A percentile compares a stretch with the other conserved stretches of the same genome.
Conservation (phyloP, 768 basidiomycete species). For the Mycena maculata region DNA sequence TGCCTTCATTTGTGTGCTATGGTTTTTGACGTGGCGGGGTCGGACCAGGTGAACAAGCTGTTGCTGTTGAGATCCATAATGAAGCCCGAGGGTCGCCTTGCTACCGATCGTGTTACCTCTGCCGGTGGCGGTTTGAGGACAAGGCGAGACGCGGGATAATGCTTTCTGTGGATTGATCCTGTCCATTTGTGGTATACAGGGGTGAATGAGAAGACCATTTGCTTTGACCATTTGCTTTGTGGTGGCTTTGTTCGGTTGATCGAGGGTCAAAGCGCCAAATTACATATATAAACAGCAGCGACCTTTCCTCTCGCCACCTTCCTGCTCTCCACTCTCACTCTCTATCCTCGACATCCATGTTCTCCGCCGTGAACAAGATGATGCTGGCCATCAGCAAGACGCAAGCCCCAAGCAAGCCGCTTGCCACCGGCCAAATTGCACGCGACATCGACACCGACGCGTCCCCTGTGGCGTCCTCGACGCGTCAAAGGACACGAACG, state of each 20-base stretch:
- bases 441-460: conserved; percentile 20
- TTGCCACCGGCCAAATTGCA: neutral
- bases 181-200: no score
- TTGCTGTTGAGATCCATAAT: neutral
- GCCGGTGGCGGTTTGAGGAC: conserved; percentile 2
- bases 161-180: no score
- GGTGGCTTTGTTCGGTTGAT: conserved; percentile 15
- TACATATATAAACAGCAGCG: conserved; percentile 13
- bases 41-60: conserved; percentile 1
- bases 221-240: conserved; percentile 3
- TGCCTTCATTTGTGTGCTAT: conserved; percentile 22
- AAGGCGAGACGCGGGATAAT: neutral
- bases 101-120: neutral
- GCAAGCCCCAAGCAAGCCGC: no score
- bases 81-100: conserved; percentile 1
- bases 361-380: neutral
- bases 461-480: neutral
- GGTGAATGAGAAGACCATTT: no score
- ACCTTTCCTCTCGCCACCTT: neutral
- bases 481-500: conserved; percentile 23
- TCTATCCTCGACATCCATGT: neutral
- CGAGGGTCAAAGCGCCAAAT: conserved; percentile 4
- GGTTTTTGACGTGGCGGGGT: conserved; percentile 8
- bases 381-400: conserved; percentile 5
- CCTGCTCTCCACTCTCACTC: neutral